Evolutionary conservation across 2,329 filamentous ascomycete species (phyloP), one percentile per base, ranked within the genome.

Genomic region (Fusarium buharicum): DNA sequence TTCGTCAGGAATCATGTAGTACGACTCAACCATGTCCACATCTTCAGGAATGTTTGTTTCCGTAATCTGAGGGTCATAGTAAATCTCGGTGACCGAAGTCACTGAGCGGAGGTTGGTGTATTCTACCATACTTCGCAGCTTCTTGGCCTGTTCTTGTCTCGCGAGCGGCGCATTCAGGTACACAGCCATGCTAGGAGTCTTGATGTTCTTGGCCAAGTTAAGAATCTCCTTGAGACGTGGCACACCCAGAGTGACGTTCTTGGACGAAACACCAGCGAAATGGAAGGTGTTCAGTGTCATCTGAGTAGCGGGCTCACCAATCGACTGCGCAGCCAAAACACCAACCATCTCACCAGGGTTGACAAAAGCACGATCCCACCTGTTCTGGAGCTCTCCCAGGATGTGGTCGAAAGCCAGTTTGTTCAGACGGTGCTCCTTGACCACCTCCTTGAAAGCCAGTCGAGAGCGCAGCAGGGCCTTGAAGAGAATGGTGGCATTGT

Each of bases 281-380:
- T 99, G 95, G 90, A 99, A 99, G 20, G 95, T 99, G 81, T 99
- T 99, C 59, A 99, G 81, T 1, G 95, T 99, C 95, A 99, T 99
- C 82, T 99, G 95, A 1, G 95, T 99, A 18, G 95, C 96, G 36
- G 95, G 95, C 78, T 99, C 95, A 81, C 95, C 95, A 74, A 99
- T 99, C 28, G 95, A 99, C 79, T 99, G 95, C 7, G 96, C 95
- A 63, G 95, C 95, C 72, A 99, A 81, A 18, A 99, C 95, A 80
- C 95, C 95, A 53, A 99, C 95, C 95, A 99, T 99, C 76, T 99
- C 96, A 74, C 96, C 95, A 43, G 95, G 94, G 70, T 88, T 92
- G 59, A 97, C 93, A 69, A 91, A 87, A 41, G 94, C 87, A 70
- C 90, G 89, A 31, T 91, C 86, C 85, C 96, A 99, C 60, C 93